These are phyloP conservation scores for Phytophthora sojae DNA, from an alignment of 352 stramenopile species.

Conservation along the genomic window DNA sequence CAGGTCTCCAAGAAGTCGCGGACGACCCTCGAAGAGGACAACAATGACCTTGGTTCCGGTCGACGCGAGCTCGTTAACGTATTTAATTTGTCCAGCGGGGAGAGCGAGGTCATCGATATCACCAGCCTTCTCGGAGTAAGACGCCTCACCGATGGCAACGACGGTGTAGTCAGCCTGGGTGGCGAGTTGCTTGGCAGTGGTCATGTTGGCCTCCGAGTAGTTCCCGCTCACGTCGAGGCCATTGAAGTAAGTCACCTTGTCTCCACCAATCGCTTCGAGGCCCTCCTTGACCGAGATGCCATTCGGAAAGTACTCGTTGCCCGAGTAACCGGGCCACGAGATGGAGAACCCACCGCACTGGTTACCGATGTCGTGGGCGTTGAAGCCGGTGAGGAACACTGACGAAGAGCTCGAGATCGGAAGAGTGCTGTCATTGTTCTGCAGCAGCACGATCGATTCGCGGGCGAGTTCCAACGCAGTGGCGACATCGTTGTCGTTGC, in stretches of 20 bases:
- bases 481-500: not conserved
- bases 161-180: not conserved
- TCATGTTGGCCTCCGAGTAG: not conserved
- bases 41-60: not conserved
- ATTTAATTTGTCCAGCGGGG: not conserved
- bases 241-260: not conserved
- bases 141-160: not conserved
- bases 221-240: not conserved
- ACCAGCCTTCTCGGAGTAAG: not conserved
- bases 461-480: not conserved
- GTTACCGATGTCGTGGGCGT: not conserved
- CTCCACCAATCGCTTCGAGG: not conserved
- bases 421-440: not conserved
- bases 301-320: slow-evolving; percentile 38
- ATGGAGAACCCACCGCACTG: not conserved
- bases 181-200: not conserved
- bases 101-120: not conserved
- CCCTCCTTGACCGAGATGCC: not conserved
- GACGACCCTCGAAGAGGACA: not conserved
- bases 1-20: not conserved
- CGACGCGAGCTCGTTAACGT: not conserved
- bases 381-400: not conserved
- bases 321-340: slow-evolving; percentile 68
- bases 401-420: not conserved
- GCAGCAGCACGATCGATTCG: not conserved